Percentiles rank a stretch among this genome's conserved stretches.
Evolutionary conservation across 106 monocot genomes (phyloP).

Genomic region (Acanthochlamys bracteata): DNA sequence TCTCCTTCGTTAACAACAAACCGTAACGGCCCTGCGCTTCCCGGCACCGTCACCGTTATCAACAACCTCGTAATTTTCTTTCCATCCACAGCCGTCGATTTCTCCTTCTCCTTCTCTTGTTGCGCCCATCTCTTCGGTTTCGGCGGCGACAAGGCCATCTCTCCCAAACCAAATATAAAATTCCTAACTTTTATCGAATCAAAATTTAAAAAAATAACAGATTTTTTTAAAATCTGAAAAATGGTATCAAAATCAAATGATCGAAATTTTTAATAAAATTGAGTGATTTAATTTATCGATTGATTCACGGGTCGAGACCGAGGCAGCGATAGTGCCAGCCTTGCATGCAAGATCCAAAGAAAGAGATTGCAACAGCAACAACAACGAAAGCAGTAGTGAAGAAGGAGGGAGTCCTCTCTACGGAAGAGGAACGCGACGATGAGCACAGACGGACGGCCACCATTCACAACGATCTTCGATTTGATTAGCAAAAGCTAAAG

Average conservation of each 20-base stretch:
- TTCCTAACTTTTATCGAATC: not conserved
- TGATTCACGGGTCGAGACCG: slow-evolving; percentile 6
- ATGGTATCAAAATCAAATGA: not conserved
- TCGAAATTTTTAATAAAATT: not conserved
- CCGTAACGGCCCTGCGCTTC: slow-evolving; percentile 60
- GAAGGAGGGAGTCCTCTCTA: not conserved
- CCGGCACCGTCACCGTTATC: slow-evolving; percentile 52
- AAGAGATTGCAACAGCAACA: not conserved
- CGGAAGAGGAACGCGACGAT: not conserved
- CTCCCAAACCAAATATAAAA: not conserved
- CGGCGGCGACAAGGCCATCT: slow-evolving; percentile 1
- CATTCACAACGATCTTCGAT: slow-evolving; percentile 6
- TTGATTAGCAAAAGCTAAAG: too few species aligned
- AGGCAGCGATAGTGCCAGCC: slow-evolving; percentile 17
- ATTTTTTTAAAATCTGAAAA: not conserved
- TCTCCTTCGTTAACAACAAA: slow-evolving; percentile 60
- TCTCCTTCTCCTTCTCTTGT: not conserved
- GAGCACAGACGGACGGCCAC: slow-evolving; percentile 1
- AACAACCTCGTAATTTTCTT: slow-evolving; percentile 24
- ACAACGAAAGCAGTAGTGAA: not conserved
- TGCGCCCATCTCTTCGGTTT: not conserved
- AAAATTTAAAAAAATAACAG: not conserved
- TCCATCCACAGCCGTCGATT: not conserved
- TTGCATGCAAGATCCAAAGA: slow-evolving; percentile 11
- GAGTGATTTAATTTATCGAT: not conserved